Base-by-base conservation (phyloP, 768 basidiomycete genomes). In the Exidia glandulosa region DNA sequence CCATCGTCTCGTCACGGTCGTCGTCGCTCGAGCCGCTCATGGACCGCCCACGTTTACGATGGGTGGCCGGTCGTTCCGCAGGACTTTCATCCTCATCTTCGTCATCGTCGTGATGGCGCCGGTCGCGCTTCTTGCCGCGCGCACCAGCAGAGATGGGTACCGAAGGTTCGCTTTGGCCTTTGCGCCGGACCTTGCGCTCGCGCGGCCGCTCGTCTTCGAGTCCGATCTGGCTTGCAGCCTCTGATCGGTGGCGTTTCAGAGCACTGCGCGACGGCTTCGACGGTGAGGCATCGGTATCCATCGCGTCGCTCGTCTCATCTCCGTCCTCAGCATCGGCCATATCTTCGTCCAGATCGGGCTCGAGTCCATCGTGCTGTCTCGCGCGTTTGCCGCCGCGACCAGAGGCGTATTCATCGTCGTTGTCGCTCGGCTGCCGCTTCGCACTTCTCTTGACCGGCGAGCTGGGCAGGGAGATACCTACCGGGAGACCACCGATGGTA, bases 221-320 rank as follows among this genome's bases (percentile, higher is more conserved):
- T 52, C 81, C 87, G 66, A 88, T 84, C 0, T 80, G 81, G 3
- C 86, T 87, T 6, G 80, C 87, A 59, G 86, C 86, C 67, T 87
- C 86, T 6, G 80, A 78, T 41, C 85, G 84, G 70, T 86, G 86
- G 62, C 88, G 83, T 73, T 91, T 91, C 76, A 54, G 50, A 27
- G 80, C 87, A 50, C 87, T 87, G 61, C 83, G 75, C 23, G 23
- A 48, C n/a, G 56, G 48, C 31, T 61, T 71, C 64, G 32, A 69
- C 65, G 60, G 71, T 66, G 54, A 72, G 70, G 13, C 73, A 57
- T 80, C 79, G 45, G 77, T 71, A 32, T 78, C 77, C 79, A 80
- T 80, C 33, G 77, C 76, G 33, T 70, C 72, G 56, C 72, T 72
- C 6, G 61, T 62, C 27, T 62, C 63, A 9, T 59, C 61, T 32